Evolutionary conservation across 2,329 filamentous ascomycete genomes (phyloP).

Genomic region (Phialophora tarda): DNA sequence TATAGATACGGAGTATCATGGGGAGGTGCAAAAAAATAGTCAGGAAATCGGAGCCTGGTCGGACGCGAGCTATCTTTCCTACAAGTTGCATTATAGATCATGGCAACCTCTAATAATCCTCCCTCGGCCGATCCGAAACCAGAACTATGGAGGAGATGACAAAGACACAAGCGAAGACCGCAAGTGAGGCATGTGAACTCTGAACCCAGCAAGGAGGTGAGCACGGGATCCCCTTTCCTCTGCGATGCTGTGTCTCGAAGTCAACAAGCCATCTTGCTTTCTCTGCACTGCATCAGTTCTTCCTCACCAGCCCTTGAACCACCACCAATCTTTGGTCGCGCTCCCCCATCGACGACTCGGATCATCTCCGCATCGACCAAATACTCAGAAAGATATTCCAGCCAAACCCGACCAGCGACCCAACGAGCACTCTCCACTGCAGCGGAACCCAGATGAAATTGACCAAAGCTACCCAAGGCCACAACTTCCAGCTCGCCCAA

Average conservation of each 20-base stretch:
- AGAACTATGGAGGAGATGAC: no score
- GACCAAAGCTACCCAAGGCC: neutral
- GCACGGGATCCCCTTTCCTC: no score
- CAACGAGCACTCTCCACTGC: neutral
- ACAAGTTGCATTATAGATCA: neutral
- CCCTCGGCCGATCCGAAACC: no score
- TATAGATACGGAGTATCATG: neutral
- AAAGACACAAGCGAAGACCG: no score
- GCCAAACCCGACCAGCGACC: neutral
- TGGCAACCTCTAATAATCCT: no score
- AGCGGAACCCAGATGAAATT: neutral
- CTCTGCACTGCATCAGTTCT: neutral
- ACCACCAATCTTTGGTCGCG: neutral
- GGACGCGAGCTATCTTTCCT: neutral
- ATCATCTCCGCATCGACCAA: neutral
- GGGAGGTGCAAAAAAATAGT: neutral
- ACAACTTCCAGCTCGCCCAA: neutral
- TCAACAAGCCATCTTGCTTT: no score
- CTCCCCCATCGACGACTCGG: neutral
- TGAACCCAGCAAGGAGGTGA: no score
- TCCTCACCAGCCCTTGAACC: neutral
- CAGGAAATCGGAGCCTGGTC: neutral
- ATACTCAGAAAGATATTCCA: neutral
- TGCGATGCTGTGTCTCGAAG: no score
- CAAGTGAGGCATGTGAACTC: no score